phyloP scores from a whole-genome alignment of 768 basidiomycete species.

The Pleurotus salmoneostramineus region DNA sequence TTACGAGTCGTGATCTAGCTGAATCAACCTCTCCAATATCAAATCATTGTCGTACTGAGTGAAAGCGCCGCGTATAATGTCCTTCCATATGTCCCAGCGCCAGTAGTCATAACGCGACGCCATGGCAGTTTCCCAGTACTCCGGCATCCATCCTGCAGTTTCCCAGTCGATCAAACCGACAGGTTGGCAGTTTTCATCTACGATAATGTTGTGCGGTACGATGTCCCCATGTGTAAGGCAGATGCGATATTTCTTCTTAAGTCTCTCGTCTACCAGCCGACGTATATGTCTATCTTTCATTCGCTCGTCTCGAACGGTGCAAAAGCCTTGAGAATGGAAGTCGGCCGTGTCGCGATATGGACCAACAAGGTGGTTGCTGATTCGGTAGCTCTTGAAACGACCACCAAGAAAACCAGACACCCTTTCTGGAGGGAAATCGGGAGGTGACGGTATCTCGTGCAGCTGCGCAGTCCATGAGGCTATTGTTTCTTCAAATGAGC shows the following conservation, averaged over 20 bases:
- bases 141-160: conserved; percentile 20
- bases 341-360: background rate
- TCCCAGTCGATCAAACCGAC: conserved; percentile 22
- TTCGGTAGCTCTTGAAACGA: background rate
- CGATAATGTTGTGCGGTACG: conserved; percentile 30
- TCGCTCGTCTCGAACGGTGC: background rate
- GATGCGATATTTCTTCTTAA: conserved; percentile 9
- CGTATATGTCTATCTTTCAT: background rate
- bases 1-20: background rate
- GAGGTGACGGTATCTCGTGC: background rate
- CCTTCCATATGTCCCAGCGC: conserved; percentile 6
- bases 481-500: background rate
- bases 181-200: conserved; percentile 17
- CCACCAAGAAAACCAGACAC: conserved; percentile 1
- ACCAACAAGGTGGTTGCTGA: background rate
- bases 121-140: conserved; percentile 17
- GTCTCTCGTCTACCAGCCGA: conserved; percentile 8
- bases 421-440: background rate
- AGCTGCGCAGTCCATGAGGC: background rate
- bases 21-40: conserved; percentile 2
- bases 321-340: background rate
- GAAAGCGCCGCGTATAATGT: conserved; percentile 6
- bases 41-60: conserved; percentile 9
- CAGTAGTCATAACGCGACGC: background rate
- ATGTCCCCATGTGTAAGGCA: conserved; percentile 31